Base-by-base conservation (phyloP, 495 filamentous ascomycete genomes). In the Tetracladium setigerum region DNA sequence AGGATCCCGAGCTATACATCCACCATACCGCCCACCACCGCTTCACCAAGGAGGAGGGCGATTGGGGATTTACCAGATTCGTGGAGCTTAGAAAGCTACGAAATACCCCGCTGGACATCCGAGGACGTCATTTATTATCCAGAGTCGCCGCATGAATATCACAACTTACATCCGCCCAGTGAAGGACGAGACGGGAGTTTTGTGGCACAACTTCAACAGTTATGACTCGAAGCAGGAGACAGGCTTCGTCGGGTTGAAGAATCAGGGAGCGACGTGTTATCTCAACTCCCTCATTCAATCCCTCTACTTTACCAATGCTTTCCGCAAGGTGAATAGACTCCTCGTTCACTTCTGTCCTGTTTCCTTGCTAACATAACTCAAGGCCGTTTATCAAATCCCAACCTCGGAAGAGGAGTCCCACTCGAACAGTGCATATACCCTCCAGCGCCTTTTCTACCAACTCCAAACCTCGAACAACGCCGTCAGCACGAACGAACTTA, bases 161-260 rank as follows among this genome's bases (percentile, higher is more conserved):
- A 95, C 89, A 1, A 92, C 90, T 40, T 99, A 95, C 59, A 86
- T 99, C 40, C 79, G 91, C 38, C 78, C 95, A 39, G 82, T 95
- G 36, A 95, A 96, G 65, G 92, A 99, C 62, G 92, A 95, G 27
- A 99, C 92, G 2, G 92, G 92, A 43, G 92, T 99, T n/a, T 65
- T 99, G 50, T 99, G 92, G 92, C 92, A 99, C 66, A 96, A 87
- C 67, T 96, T 99, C 67, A 78, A 85, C 56, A 94, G 96, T 69
- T 98, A 98, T 58, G 92, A 99, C 59, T 97, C 94, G 14, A 99
- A 96, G 69, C 95, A 91, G 62, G 90, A 95, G 68, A 99, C 92
- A 11, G 92, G 90, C 36, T 95, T 87, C 75, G 92, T 99, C 35
- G 92, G 92, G 18, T 71, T 99, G 35, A 92, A 90, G 61, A 99